Conservation (phyloP, 768 basidiomycete species). For the Gloeophyllum trabeum region DNA sequence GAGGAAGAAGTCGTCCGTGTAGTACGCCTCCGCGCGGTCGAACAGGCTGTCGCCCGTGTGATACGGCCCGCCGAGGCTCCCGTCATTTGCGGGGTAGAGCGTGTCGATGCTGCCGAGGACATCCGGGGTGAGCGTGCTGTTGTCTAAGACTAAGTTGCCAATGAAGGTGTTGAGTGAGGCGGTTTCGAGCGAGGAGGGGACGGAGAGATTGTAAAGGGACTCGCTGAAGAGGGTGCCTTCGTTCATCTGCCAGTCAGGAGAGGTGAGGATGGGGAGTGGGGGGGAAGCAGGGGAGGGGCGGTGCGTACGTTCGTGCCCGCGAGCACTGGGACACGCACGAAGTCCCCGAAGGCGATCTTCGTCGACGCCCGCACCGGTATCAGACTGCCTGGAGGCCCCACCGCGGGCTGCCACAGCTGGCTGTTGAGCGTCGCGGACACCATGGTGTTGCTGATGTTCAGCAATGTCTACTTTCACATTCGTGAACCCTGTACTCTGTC, state of each 20-base stretch:
- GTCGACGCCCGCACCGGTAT: constrained; percentile 30
- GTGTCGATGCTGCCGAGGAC: constrained; percentile 24
- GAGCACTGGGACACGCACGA: constrained; percentile 37
- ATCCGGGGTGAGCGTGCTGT: constrained; percentile 30
- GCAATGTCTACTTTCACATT: constrained; percentile 23
- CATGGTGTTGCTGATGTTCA: constrained; percentile 36
- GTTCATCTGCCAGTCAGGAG: constrained; percentile 23
- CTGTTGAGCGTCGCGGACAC: constrained; percentile 31
- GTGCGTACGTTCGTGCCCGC: constrained; percentile 37
- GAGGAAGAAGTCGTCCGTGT: constrained; percentile 42
- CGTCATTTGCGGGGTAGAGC: constrained; percentile 35
- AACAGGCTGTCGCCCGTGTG: constrained; percentile 46
- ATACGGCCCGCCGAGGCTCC: constrained; percentile 33
- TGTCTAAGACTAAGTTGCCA: constrained; percentile 34
- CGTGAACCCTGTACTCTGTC: not conserved
- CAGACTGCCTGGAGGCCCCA: constrained; percentile 38
- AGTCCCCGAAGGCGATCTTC: constrained; percentile 31
- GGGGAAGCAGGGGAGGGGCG: not conserved
- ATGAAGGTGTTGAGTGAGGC: constrained; percentile 33
- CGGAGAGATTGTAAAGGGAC: constrained; percentile 21
- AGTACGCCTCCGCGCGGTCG: constrained; percentile 40
- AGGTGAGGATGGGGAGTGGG: not conserved
- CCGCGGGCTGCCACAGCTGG: constrained; percentile 44
- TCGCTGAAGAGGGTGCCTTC: constrained; percentile 35
- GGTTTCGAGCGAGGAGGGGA: constrained; percentile 26